Conservation (phyloP, 2,329 filamentous ascomycete species). For the Xylaria sp. region DNA sequence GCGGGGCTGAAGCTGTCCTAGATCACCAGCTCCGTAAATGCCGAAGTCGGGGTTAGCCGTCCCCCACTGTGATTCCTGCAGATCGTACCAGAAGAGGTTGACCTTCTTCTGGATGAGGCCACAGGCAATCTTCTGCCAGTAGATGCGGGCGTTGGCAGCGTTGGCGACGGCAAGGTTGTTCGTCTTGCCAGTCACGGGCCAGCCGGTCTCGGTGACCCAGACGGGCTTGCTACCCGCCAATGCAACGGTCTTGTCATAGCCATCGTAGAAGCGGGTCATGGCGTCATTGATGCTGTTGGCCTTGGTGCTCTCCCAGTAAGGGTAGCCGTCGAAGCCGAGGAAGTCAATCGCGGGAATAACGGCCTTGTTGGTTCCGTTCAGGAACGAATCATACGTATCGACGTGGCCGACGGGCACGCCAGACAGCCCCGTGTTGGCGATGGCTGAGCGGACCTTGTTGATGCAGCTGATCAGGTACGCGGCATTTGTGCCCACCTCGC, state of each 20-base stretch:
- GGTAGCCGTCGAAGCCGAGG: constrained; percentile 63
- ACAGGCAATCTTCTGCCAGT: constrained; percentile 50
- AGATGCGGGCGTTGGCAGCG: constrained; percentile 56
- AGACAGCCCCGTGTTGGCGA: constrained; percentile 51
- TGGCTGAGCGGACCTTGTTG: constrained; percentile 61
- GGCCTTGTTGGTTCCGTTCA: constrained; percentile 58
- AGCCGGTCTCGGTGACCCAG: constrained; percentile 72
- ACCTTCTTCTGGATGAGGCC: constrained; percentile 42
- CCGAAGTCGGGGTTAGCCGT: constrained; percentile 50
- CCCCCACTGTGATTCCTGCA: constrained; percentile 51
- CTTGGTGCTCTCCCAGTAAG: constrained; percentile 60
- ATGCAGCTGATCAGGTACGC: constrained; percentile 66
- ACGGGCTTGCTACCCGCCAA: constrained; percentile 67
- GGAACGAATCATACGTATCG: constrained; percentile 65
- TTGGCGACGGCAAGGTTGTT: constrained; percentile 57
- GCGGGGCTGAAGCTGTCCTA: constrained; percentile 42
- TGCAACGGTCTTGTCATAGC: constrained; percentile 49
- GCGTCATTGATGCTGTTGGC: constrained; percentile 57
- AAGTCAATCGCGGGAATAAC: constrained; percentile 64
- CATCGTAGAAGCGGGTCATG: constrained; percentile 55
- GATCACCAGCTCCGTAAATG: constrained; percentile 50
- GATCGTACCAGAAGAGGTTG: constrained; percentile 52
- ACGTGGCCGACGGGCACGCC: constrained; percentile 62
- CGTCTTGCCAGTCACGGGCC: constrained; percentile 61
- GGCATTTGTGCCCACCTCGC: constrained; percentile 50